These are phyloP conservation scores for Pseudogymnoascus sp. DNA, from an alignment of 2,329 filamentous ascomycete species.

Conservation along the genomic window DNA sequence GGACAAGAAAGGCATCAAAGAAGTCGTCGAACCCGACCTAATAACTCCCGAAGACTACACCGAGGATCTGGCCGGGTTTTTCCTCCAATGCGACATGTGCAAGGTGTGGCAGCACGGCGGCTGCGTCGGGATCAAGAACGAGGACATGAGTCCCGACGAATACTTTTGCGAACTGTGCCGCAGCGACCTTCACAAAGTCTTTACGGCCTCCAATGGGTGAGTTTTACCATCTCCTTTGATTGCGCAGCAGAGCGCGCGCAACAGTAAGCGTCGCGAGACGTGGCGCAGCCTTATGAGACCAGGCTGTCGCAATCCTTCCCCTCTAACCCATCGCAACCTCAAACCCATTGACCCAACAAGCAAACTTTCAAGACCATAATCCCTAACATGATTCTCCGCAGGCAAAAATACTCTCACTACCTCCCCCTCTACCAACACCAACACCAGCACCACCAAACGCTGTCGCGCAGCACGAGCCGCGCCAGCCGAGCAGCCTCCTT, in stretches of 20 bases:
- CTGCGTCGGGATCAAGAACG: constrained; percentile 94
- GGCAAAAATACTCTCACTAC: constrained; percentile 61
- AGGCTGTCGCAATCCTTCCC: constrained; percentile 1
- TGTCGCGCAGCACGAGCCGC: constrained; percentile 50
- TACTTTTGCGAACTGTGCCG: constrained; percentile 97
- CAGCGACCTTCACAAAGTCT: constrained; percentile 82
- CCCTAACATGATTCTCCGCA: constrained; percentile 24
- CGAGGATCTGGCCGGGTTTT: constrained; percentile 82
- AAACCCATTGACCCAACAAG: constrained; percentile 9
- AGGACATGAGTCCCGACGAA: constrained; percentile 85
- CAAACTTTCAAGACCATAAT: neutral
- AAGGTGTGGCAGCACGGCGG: constrained; percentile 99
- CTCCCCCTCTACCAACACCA: constrained; percentile 46
- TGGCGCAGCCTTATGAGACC: neutral
- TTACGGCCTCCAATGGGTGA: constrained; percentile 77
- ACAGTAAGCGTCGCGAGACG: neutral
- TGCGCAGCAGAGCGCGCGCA: neutral
- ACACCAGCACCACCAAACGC: constrained; percentile 15
- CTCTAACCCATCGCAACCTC: neutral
- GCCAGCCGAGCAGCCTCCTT: constrained; percentile 58
- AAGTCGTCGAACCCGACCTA: constrained; percentile 50
- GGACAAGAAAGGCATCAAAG: constrained; percentile 46
- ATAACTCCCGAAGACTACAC: constrained; percentile 50
- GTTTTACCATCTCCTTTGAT: constrained; percentile 27
- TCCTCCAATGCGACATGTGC: constrained; percentile 95